Conservation (phyloP, 148 eudicot genomes). For the Chenopodium quinoa region DNA sequence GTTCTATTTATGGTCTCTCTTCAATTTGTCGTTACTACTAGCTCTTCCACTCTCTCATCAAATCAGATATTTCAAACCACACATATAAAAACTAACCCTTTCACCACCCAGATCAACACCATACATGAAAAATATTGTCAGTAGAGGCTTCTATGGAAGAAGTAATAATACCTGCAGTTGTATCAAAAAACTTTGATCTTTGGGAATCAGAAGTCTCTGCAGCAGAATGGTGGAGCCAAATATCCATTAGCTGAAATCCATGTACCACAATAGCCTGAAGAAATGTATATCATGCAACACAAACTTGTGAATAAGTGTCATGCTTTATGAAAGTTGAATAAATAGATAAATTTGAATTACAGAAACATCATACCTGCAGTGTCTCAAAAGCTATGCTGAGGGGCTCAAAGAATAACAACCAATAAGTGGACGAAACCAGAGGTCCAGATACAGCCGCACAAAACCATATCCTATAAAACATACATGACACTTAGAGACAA, state of each 20-base stretch:
- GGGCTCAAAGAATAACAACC: constrained; percentile 92
- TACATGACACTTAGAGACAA: constrained; percentile 13
- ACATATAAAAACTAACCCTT: not conserved
- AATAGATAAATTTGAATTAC: not conserved
- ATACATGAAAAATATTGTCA: not conserved
- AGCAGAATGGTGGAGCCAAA: constrained; percentile 78
- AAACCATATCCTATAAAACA: constrained; percentile 57
- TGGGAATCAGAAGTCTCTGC: constrained; percentile 55
- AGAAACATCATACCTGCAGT: constrained; percentile 62
- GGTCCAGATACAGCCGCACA: constrained; percentile 59
- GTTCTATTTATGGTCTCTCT: not conserved
- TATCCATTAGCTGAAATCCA: constrained; percentile 90
- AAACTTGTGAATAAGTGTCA: constrained; percentile 16
- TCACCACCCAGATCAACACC: not conserved
- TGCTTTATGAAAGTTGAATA: not conserved
- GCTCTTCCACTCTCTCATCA: not conserved
- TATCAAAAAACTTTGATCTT: constrained; percentile 57
- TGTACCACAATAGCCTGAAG: constrained; percentile 88
- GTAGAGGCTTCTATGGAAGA: not conserved
- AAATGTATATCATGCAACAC: constrained; percentile 17
- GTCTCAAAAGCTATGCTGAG: constrained; percentile 96
- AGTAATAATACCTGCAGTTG: constrained; percentile 60
- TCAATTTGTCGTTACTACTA: too few relatives aligned
- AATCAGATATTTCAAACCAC: not conserved
- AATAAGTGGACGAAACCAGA: constrained; percentile 54